phyloP scores from a whole-genome alignment of 352 stramenopile species.

The Globisporangium rhizosaccharum region DNA sequence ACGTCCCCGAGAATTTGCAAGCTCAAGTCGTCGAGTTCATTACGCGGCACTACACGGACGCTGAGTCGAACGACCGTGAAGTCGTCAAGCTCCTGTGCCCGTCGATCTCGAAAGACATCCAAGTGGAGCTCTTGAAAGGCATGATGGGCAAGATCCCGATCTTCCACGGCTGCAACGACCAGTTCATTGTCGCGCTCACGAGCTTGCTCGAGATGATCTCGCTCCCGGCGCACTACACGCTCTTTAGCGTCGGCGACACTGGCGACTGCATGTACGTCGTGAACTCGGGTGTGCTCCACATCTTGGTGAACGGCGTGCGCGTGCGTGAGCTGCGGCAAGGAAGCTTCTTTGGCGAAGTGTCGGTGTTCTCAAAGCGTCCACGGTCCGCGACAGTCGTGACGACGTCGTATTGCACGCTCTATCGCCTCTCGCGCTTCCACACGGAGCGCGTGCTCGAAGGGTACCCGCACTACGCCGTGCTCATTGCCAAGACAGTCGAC shows the following conservation, averaged over 20 bases:
- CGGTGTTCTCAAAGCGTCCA: slow-evolving; percentile 48
- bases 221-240: slow-evolving; percentile 41
- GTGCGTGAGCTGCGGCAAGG: slow-evolving; percentile 68
- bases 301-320: slow-evolving; percentile 45
- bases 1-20: slow-evolving; percentile 45
- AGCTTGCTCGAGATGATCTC: slow-evolving; percentile 62
- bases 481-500: slow-evolving; percentile 30
- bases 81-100: slow-evolving; percentile 61
- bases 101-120: slow-evolving; percentile 70
- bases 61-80: slow-evolving; percentile 61
- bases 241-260: slow-evolving; percentile 49
- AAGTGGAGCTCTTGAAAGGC: slow-evolving; percentile 56
- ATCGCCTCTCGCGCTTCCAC: slow-evolving; percentile 58
- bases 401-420: slow-evolving; percentile 55
- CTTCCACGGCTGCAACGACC: slow-evolving; percentile 51
- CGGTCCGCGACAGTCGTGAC: slow-evolving; percentile 50
- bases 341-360: slow-evolving; percentile 61
- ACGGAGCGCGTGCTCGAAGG: slow-evolving; percentile 44
- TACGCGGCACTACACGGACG: slow-evolving; percentile 60
- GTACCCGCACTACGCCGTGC: slow-evolving; percentile 32
- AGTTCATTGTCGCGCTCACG: slow-evolving; percentile 63
- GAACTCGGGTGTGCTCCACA: slow-evolving; percentile 56
- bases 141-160: slow-evolving; percentile 56
- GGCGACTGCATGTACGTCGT: slow-evolving; percentile 77
- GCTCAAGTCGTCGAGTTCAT: slow-evolving; percentile 51